Evolutionary conservation across 306 rosid genomes (phyloP).

Genomic region (Gynostemma pentaphyllum): DNA sequence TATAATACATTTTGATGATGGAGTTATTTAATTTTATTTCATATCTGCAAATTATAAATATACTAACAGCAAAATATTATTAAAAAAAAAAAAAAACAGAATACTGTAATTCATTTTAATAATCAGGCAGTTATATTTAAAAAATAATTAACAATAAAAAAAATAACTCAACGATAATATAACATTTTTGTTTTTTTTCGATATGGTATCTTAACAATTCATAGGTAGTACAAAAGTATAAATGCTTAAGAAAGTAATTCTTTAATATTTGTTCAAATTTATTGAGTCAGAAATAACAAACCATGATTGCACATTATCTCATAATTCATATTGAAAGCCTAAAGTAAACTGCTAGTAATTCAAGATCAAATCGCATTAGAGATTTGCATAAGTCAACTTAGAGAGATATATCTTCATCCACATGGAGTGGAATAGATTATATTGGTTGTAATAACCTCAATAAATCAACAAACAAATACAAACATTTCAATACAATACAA

Average conservation of each 20-base stretch:
- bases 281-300: too few relatives aligned
- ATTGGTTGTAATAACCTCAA: constrained; percentile 7
- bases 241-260: not conserved
- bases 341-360: not conserved
- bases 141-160: too few relatives aligned
- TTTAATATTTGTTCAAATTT: not conserved
- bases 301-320: too few relatives aligned
- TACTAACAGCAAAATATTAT: not conserved
- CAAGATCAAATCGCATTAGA: not conserved
- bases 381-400: not conserved
- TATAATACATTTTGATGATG: not conserved
- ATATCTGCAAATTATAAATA: not conserved
- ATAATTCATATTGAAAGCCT: not conserved
- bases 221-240: too few relatives aligned
- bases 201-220: too few relatives aligned
- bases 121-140: too few relatives aligned
- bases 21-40: not conserved
- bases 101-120: too few relatives aligned
- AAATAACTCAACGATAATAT: too few relatives aligned
- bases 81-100: too few relatives aligned
- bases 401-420: too few relatives aligned
- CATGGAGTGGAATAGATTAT: too few relatives aligned
- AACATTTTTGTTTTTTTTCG: too few relatives aligned
- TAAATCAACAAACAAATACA: not conserved
- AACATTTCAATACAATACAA: not conserved